Percentiles rank a stretch among this genome's conserved stretches.
These are phyloP conservation scores for Trichoderma sp. DNA, from an alignment of 2,329 filamentous ascomycete species.

Conservation along the genomic window DNA sequence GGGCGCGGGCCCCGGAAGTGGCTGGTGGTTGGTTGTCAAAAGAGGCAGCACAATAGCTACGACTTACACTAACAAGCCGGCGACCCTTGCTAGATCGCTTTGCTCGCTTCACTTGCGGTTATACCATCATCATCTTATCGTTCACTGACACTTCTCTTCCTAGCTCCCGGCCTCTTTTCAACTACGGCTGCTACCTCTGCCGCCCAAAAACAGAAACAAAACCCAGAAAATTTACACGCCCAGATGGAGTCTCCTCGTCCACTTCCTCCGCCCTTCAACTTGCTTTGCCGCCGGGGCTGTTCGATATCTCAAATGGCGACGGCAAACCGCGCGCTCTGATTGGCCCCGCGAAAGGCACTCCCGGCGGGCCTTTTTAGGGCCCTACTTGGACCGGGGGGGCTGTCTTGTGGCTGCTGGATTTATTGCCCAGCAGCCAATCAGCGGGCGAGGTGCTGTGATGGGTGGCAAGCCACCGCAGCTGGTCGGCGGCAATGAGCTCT, in stretches of 20 bases:
- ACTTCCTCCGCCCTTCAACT: not conserved
- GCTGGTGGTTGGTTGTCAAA: constrained; percentile 16
- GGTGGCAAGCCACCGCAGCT: constrained; percentile 6
- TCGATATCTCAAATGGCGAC: not conserved
- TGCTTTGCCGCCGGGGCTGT: constrained; percentile 6
- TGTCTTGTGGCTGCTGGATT: constrained; percentile 12
- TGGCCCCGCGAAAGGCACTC: constrained; percentile 3
- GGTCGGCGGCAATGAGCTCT: constrained; percentile 49
- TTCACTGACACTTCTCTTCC: not conserved
- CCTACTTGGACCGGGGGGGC: not conserved
- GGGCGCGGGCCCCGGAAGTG: constrained; percentile 23
- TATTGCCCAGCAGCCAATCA: constrained; percentile 7
- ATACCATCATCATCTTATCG: not conserved
- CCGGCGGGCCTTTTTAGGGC: constrained; percentile 14
- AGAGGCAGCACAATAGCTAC: not conserved
- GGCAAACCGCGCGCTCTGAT: not conserved
- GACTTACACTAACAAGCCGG: not conserved
- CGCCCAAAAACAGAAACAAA: not conserved
- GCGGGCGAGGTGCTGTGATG: not conserved
- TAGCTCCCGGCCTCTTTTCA: not conserved
- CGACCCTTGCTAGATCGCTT: not conserved
- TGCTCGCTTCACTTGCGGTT: not conserved
- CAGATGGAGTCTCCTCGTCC: not conserved
- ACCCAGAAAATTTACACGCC: not conserved
- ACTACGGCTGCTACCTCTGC: not conserved